phyloP scores from a whole-genome alignment of 225 moss, liverwort and hornwort species.

The Pseudoscleropodium purum region DNA sequence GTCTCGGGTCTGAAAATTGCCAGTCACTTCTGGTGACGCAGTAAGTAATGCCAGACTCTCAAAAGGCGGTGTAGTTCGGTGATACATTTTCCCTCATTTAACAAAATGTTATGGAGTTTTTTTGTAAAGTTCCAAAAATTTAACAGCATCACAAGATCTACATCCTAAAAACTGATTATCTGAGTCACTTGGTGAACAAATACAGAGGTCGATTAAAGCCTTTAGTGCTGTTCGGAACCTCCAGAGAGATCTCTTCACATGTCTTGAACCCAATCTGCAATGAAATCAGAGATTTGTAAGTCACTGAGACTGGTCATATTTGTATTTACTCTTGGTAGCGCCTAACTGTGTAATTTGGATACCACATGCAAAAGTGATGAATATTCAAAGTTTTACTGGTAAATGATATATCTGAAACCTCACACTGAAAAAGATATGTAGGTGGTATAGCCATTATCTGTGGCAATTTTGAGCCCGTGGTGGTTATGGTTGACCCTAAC shows the following conservation, averaged over 20 bases:
- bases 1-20: not conserved
- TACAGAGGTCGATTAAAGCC: conserved; percentile 57
- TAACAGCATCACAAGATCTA: not conserved
- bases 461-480: not conserved
- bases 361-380: too few species aligned
- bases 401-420: not conserved
- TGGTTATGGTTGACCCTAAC: not conserved
- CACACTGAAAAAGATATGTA: not conserved
- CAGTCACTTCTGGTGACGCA: not conserved
- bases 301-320: not conserved
- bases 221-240: conserved; percentile 59
- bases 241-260: conserved; percentile 37
- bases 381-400: not conserved
- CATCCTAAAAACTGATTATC: not conserved
- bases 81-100: not conserved
- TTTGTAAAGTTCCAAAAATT: not conserved
- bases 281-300: not conserved
- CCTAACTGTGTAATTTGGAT: not conserved
- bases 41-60: not conserved
- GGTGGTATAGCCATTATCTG: not conserved
- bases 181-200: conserved; percentile 51
- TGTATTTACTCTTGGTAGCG: not conserved
- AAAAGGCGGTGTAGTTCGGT: not conserved
- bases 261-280: conserved; percentile 81
- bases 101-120: not conserved